Base-by-base conservation (phyloP, 345 rosid genomes). In the Pseudoturritis turrita region DNA sequence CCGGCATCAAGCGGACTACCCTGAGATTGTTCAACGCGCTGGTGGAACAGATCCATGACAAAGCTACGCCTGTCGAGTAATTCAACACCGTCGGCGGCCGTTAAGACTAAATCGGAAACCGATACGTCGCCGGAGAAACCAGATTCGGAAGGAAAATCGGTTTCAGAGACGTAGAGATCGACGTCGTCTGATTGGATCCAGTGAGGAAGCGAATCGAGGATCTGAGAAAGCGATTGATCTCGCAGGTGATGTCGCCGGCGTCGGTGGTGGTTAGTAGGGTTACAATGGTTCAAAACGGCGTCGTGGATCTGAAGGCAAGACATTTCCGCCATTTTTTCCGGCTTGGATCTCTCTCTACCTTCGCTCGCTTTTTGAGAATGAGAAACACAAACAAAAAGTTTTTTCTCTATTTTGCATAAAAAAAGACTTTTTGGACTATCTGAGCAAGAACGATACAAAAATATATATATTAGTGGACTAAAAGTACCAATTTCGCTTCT, bases 21-120 rank as follows among this genome's bases (percentile, higher is more conserved):
- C 78, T 82, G 85, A 72, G 97, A 89, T 64, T 90, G 94, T 80
- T 93, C 97, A 55, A 89, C 94, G 52, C 96, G 97, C 78, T 89
- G 89, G 47, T 90, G 96, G 50, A 93, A 81, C 75, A 93, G 85
- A 85, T 93, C 97, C 94, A 90, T 85, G 58, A 88, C 97, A 79
- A 88, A 93, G 71, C 81, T 88, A 21, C 89, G 86, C 60, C 69
- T 72, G 10, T 73, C 88, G 50, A 74, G 55, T 14, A 82, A 81
- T 78, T 88, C 96, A 26, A 79, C 71, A 51, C 71, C 76, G 43
- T 77, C 71, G 51, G 25, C 23, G 1, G 35, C 15, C 40, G 67
- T 22, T 19, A 77, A 47, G 23, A 72, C 65, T 9, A 81, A 72
- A 49, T 79, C 84, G 10, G 83, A 59, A 10, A 76, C 80, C 13